Conservation (phyloP, 352 stramenopile genomes). For the Pythium phragmiticola region DNA sequence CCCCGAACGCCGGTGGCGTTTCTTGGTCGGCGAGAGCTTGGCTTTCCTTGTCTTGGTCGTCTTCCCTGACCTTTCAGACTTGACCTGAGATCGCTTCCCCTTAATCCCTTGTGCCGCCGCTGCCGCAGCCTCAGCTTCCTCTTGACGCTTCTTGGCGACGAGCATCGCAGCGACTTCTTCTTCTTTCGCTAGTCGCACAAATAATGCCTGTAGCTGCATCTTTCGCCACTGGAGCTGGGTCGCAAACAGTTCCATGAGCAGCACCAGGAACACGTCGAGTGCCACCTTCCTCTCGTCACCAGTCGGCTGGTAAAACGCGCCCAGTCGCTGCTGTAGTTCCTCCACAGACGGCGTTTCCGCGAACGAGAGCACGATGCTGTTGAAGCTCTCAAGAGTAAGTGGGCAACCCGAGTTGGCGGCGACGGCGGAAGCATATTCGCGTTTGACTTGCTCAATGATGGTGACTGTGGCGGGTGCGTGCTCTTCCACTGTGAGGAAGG, state of each 20-base stretch:
- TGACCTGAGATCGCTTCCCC: slow-evolving; percentile 1
- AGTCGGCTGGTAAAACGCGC: slow-evolving; percentile 49
- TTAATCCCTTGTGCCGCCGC: slow-evolving; percentile 1
- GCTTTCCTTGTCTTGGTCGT: slow-evolving; percentile 33
- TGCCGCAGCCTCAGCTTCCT: slow-evolving; percentile 23
- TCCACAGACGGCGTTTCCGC: slow-evolving; percentile 26
- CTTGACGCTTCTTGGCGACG: slow-evolving; percentile 21
- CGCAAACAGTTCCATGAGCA: slow-evolving; percentile 46
- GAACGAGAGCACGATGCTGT: slow-evolving; percentile 45
- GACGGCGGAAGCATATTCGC: slow-evolving; percentile 21
- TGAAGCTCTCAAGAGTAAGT: slow-evolving; percentile 54
- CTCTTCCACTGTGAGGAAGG: neutral
- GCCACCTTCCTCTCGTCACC: slow-evolving; percentile 59
- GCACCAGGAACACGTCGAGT: slow-evolving; percentile 43
- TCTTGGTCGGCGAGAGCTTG: slow-evolving; percentile 9
- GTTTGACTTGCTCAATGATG: slow-evolving; percentile 13
- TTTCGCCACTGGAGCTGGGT: slow-evolving; percentile 49
- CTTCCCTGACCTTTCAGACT: slow-evolving; percentile 7
- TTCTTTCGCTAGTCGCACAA: slow-evolving; percentile 41
- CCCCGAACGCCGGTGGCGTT: neutral
- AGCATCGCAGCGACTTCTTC: slow-evolving; percentile 22
- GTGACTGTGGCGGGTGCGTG: neutral
- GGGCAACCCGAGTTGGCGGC: slow-evolving; percentile 33
- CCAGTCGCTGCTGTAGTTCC: slow-evolving; percentile 37
- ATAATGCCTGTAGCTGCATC: slow-evolving; percentile 40